phyloP scores from a whole-genome alignment of 352 stramenopile species.

The Phytophthora cactorum region DNA sequence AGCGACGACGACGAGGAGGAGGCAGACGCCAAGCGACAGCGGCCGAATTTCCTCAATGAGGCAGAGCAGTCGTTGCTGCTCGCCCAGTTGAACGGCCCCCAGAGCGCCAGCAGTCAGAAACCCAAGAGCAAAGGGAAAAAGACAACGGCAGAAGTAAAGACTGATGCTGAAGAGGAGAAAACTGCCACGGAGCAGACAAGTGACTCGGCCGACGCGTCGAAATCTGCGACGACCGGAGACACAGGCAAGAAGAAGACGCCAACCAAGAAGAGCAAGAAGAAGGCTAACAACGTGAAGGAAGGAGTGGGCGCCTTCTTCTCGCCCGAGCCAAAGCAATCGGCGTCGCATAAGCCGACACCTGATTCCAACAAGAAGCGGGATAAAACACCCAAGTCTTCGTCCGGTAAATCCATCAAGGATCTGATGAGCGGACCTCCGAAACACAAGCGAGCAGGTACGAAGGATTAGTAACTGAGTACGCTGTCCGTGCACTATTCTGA shows the following conservation, averaged over 20 bases:
- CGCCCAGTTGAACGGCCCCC: constrained; percentile 50
- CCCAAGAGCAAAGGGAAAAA: constrained; percentile 22
- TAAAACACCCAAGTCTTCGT: constrained; percentile 36
- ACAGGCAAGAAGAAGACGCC: constrained; percentile 28
- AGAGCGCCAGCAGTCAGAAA: constrained; percentile 24
- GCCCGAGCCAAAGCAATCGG: constrained; percentile 42
- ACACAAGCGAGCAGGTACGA: constrained; percentile 32
- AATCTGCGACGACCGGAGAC: constrained; percentile 9
- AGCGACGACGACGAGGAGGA: constrained; percentile 49
- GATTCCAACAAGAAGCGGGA: constrained; percentile 55
- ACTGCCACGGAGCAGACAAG: constrained; percentile 3
- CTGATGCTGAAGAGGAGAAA: constrained; percentile 3
- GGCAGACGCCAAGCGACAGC: constrained; percentile 45
- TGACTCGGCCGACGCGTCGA: constrained; percentile 6
- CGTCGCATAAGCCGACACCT: constrained; percentile 35
- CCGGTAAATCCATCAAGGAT: constrained; percentile 30
- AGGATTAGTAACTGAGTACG: background rate
- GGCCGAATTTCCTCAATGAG: constrained; percentile 68
- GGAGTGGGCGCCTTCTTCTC: constrained; percentile 49
- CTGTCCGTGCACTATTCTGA: constrained; percentile 9
- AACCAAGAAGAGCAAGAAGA: constrained; percentile 49
- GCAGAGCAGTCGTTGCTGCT: constrained; percentile 66
- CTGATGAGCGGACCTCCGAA: constrained; percentile 14
- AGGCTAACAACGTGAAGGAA: constrained; percentile 16
- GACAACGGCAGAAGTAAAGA: constrained; percentile 11